These are phyloP conservation scores for Acanthamoeba lenticulata DNA, from an alignment of 208 protist species.

Conservation along the genomic window DNA sequence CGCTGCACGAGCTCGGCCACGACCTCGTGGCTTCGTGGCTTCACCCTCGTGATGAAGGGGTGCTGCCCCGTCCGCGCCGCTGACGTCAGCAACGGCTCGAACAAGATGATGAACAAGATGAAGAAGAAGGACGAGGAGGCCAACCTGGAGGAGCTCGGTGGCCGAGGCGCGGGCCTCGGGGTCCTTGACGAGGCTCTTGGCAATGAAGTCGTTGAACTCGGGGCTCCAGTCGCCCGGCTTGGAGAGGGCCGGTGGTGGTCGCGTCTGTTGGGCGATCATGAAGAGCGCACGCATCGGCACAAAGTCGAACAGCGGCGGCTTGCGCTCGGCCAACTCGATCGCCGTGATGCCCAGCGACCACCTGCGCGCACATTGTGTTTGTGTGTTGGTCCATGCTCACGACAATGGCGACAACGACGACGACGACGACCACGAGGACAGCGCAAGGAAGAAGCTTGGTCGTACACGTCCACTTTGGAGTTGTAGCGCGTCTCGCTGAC, in stretches of 20 bases:
- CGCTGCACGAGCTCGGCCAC: not conserved
- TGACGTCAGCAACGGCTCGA: too few relatives aligned
- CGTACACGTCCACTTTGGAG: constrained; percentile 18
- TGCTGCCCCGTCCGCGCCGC: not conserved
- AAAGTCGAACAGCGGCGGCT: constrained; percentile 48
- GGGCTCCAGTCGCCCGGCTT: not conserved
- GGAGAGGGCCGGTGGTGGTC: not conserved
- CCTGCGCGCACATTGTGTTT: not conserved
- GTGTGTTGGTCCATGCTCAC: too few relatives aligned
- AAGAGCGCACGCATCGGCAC: constrained; percentile 28
- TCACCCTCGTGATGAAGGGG: not conserved
- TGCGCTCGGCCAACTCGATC: constrained; percentile 1
- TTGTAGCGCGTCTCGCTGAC: constrained; percentile 5
- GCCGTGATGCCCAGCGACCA: constrained; percentile 54
- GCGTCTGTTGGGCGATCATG: constrained; percentile 42
- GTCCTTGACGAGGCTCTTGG: constrained; percentile 10
- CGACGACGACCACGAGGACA: not conserved
- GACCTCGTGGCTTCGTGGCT: not conserved
- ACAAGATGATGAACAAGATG: not conserved
- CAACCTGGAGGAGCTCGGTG: not conserved
- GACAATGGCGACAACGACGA: too few relatives aligned
- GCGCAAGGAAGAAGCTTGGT: not conserved
- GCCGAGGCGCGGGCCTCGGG: not conserved
- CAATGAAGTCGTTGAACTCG: constrained; percentile 56
- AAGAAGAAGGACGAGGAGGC: not conserved